Evolutionary conservation across 495 filamentous ascomycete species (phyloP), one percentile per base, ranked within the genome.

Genomic region (Hyaloscypha hepaticicola): DNA sequence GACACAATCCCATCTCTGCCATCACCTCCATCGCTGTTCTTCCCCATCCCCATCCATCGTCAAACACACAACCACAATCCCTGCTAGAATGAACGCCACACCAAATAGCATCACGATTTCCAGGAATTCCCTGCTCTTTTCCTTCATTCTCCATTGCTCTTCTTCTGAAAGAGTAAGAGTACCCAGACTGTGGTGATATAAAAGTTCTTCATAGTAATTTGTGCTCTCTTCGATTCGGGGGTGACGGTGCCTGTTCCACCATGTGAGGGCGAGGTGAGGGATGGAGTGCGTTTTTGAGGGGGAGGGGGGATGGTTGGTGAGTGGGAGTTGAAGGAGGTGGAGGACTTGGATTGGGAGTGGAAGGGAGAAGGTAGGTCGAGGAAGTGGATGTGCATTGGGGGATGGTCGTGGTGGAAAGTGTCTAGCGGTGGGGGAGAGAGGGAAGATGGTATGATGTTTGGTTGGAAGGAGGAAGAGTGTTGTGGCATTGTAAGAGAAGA

Each of bases 291-390:
- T 9, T 33, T 45, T 2, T 4, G 38, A 45, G 12, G 19, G 34
- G n/a, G 53, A n/a, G 62, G 62, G 25, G 52, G 50, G 24, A 49
- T 9, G 31, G 31, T 8, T n/a, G 21, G 24, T 4, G 57, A 45
- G 38, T 8, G 53, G 33, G 34, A 25, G 21, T 5, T 55, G 49
- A 19, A 28, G 28, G 51, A 27, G 12, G 21, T 16, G 21, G 60
- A 38, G 22, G 45, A 7, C n/a, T n/a, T n/a, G n/a, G n/a, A n/a
- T n/a, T n/a, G n/a, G 19, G 26, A 19, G 53, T 65, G 45, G 55
- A 65, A 65, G 14, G 55, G 55, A 11, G 63, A 65, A n/a, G 63
- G 38, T 21, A 59, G 63, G 55, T 59, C 25, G 16, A 65, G 63
- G 55, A 52, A 52, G 7, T 48, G 11, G 16, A 58, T 66, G 33